Base-by-base conservation (phyloP, 2,329 filamentous ascomycete species). In the Bipolaris gigantea region DNA sequence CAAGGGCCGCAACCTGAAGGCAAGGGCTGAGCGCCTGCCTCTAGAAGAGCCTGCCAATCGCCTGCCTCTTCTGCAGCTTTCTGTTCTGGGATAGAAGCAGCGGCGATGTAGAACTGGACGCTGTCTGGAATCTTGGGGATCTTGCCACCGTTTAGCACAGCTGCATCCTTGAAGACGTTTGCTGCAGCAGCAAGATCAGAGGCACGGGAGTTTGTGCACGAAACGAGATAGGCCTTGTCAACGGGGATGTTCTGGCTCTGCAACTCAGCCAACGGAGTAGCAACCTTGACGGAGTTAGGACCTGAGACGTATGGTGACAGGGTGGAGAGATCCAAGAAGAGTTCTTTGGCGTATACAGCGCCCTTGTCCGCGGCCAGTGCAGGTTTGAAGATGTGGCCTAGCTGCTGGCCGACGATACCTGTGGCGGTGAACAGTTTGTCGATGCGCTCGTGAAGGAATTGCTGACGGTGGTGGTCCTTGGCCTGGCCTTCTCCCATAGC, bases 211-310 rank as follows among this genome's bases (percentile, higher is more conserved):
- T 97, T 97, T 5, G 93, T 97, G 79, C 93, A 97, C 0, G 88
- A 92, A 0, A 97, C 88, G 0, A 97, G 80, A 72, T 96, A 97
- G 0, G 90, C 92, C 70, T 89, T 91, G 78, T 97, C 77, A 19
- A 97, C 75, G 44, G 84, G 82, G 72, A 97, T 96, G 60, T 89
- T 77, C 69, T 93, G 80, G 0, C 82, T 70, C 64, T 88, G 88
- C 1, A 97, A 83, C 30, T 93, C 85, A 5, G 79, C 76, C 0
- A 97, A 75, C 0, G 93, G 90, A 0, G 87, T 96, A 0, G 89
- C 86, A 0, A 96, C 78, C 75, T 97, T 97, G 67, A 96, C 91
- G 0, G 89, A 92, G 76, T 97, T 96, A 0, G 93, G 93, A 0
- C 93, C 92, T 0, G 92, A 82, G 9, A 97, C 86, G 52, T 89